phyloP scores from a whole-genome alignment of 805 yeast species.

The Jamesozyma gamospora region DNA sequence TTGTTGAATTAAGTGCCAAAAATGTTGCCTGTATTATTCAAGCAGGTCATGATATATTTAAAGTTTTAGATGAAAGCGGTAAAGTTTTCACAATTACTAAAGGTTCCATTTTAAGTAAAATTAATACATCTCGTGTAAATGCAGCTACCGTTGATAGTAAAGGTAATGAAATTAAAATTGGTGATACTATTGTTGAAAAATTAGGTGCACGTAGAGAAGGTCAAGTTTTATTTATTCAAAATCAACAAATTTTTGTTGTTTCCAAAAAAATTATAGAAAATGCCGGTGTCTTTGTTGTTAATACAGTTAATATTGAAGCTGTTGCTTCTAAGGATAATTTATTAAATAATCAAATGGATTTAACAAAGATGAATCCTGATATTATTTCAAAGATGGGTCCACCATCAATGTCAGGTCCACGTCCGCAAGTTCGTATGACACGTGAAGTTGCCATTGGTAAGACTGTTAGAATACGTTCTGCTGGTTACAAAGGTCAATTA shows the following conservation, averaged over 20 bases:
- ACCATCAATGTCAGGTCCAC: constrained; percentile 42
- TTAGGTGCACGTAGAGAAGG: constrained; percentile 85
- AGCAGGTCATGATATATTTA: constrained; percentile 80
- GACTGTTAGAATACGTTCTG: constrained; percentile 82
- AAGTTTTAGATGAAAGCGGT: constrained; percentile 75
- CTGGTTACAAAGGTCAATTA: constrained; percentile 82
- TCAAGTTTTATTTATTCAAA: constrained; percentile 74
- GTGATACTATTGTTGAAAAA: constrained; percentile 85
- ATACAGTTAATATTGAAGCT: constrained; percentile 66
- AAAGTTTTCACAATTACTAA: constrained; percentile 63
- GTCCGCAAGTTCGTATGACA: constrained; percentile 47
- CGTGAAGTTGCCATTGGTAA: constrained; percentile 76
- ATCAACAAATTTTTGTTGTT: constrained; percentile 67
- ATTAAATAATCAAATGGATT: constrained; percentile 40
- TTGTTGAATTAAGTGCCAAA: constrained; percentile 79
- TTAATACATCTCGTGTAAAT: constrained; percentile 58
- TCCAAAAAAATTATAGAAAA: constrained; percentile 74
- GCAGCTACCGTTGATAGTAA: constrained; percentile 80
- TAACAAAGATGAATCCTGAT: constrained; percentile 80
- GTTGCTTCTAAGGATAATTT: constrained; percentile 74
- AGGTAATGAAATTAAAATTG: constrained; percentile 78
- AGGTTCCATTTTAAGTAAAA: constrained; percentile 70
- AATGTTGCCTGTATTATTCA: constrained; percentile 82
- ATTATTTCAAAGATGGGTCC: constrained; percentile 39
- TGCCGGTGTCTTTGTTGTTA: constrained; percentile 82